Base-by-base conservation (phyloP, 345 rosid genomes). In the Moricandia arvensis region DNA sequence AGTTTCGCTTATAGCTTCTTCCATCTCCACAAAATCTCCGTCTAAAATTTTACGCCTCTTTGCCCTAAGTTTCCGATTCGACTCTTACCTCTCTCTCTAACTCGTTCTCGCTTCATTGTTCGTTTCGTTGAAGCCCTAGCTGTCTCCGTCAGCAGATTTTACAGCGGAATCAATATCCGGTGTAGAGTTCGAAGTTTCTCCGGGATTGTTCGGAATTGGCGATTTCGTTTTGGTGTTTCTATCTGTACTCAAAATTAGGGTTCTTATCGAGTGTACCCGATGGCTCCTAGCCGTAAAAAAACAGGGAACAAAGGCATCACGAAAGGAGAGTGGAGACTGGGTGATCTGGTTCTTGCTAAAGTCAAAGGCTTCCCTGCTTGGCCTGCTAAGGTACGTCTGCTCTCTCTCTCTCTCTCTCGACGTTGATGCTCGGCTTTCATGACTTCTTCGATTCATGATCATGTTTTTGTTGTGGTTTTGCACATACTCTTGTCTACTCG, bases 291-390 rank as follows among this genome's bases (percentile, higher is more conserved):
- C 81, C 96, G 97, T 82, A 90, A 57, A 80, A 90, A 62, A 79
- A 98, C 91, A 82, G 93, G 81, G 75, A 89, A 67, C 80, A 92
- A 89, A 72, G 84, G 80, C 21, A 83, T 75, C 58, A 77, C 70
- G 3, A 86, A 84, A 87, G 82, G 77, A 57, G 85, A 83, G 83
- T 80, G 92, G 83, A 87, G 90, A 71, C 66, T 90, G 74, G 99
- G 99, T 77, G 98, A 92, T 89, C 96, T 95, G 31, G 98, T 95
- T 59, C 93, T 95, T 51, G 99, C 99, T 62, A 95, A 86, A 83
- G 97, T 92, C 80, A 95, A 95, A 89, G 99, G 99, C 27, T 89
- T 86, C 73, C 99, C 97, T 72, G 72, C 83, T 78, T 94, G 99
- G 99, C 99, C 99, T 79, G 99, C 99, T 74, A 89, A 90, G 97